Evolutionary conservation across 2,329 filamentous ascomycete genomes (phyloP).

Genomic region (Graphilbum fragrans): DNA sequence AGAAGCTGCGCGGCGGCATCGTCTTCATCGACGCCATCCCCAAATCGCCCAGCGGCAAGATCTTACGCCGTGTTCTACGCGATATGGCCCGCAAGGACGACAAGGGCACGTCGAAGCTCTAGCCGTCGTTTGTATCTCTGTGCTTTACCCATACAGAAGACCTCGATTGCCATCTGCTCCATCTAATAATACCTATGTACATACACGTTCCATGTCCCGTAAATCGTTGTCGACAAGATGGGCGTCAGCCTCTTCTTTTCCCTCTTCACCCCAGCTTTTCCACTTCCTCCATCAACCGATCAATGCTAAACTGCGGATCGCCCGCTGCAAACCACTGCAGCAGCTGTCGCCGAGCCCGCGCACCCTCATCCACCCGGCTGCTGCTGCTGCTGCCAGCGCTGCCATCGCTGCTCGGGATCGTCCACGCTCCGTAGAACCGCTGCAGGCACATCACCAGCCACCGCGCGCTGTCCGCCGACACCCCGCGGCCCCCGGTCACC

Average conservation of each 20-base stretch:
- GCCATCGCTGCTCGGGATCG: slow-evolving; percentile 19
- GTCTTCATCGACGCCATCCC: slow-evolving; percentile 55
- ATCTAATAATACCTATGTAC: no score
- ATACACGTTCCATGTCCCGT: neutral
- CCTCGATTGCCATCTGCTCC: neutral
- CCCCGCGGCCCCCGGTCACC: slow-evolving; percentile 63
- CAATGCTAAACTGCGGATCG: slow-evolving; percentile 67
- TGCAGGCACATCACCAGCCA: slow-evolving; percentile 90
- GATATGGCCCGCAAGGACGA: slow-evolving; percentile 25
- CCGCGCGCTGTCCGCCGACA: slow-evolving; percentile 69
- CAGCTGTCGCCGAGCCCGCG: slow-evolving; percentile 52
- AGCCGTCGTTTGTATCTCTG: slow-evolving; percentile 4
- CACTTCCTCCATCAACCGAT: slow-evolving; percentile 77
- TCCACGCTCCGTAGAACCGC: slow-evolving; percentile 73
- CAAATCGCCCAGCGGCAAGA: slow-evolving; percentile 52
- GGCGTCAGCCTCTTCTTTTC: neutral
- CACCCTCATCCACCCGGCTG: slow-evolving; percentile 38
- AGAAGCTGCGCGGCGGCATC: slow-evolving; percentile 60
- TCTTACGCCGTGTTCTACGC: slow-evolving; percentile 29
- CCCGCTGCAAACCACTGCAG: slow-evolving; percentile 74
- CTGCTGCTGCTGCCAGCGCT: slow-evolving; percentile 15
- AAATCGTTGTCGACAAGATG: neutral
- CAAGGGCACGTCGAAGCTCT: slow-evolving; percentile 27
- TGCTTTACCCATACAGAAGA: neutral
- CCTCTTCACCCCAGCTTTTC: slow-evolving; percentile 53